These are phyloP conservation scores for Entomortierella lignicola DNA, from an alignment of 192 early-diverging fungal genomes.

Conservation along the genomic window DNA sequence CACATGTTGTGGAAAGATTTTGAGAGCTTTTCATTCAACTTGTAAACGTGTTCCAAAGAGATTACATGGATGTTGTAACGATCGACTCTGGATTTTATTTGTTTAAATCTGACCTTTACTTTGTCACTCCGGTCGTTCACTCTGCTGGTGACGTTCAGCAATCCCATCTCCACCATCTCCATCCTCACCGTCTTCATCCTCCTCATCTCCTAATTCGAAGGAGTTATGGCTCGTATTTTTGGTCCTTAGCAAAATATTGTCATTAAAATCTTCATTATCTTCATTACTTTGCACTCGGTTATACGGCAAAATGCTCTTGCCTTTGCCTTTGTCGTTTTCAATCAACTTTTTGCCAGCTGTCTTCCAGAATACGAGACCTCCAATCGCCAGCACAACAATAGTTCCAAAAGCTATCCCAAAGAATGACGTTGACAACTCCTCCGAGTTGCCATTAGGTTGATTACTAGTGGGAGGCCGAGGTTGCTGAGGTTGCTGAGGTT, in stretches of 20 bases:
- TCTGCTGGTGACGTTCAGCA: not conserved
- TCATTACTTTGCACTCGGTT: conserved; percentile 10
- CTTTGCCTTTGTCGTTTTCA: conserved; percentile 10
- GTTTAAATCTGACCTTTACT: too few species aligned
- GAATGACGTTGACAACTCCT: conserved; percentile 13
- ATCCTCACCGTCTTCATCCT: conserved; percentile 19
- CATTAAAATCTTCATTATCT: too few species aligned
- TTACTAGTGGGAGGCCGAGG: not conserved
- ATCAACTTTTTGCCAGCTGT: conserved; percentile 11
- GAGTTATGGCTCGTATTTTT: conserved; percentile 16
- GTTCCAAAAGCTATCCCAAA: conserved; percentile 25
- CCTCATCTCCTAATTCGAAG: conserved; percentile 30
- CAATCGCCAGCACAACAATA: conserved; percentile 22
- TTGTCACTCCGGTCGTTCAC: not conserved
- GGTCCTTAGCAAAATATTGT: conserved; percentile 29
- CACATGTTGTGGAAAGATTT: too few species aligned
- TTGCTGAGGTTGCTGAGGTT: not conserved
- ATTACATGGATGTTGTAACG: too few species aligned
- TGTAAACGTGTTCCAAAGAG: too few species aligned
- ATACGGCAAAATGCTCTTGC: conserved; percentile 26
- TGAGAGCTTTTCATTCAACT: too few species aligned
- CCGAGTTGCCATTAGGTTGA: not conserved
- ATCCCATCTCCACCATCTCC: conserved; percentile 4
- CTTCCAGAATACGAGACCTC: conserved; percentile 38
- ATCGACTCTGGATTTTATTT: too few species aligned